phyloP scores from a whole-genome alignment of 306 rosid genomes.

The Ceratonia siliqua region DNA sequence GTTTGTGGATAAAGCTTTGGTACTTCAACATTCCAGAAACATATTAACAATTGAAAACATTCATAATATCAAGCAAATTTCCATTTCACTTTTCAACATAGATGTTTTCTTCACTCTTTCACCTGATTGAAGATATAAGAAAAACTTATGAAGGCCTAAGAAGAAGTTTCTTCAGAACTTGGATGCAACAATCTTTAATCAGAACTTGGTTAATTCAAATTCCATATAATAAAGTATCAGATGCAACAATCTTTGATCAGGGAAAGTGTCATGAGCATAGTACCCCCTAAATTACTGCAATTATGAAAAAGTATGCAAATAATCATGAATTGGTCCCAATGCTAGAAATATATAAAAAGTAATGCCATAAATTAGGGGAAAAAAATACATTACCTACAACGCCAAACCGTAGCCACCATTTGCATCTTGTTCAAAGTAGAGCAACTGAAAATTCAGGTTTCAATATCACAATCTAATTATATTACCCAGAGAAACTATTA shows the following conservation, averaged over 20 bases:
- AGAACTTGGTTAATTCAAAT: no score
- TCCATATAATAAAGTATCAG: neutral
- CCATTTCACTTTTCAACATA: no score
- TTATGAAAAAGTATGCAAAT: neutral
- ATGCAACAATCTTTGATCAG: neutral
- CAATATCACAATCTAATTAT: constrained; percentile 34
- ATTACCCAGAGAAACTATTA: neutral
- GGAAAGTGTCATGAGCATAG: neutral
- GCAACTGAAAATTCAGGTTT: constrained; percentile 68
- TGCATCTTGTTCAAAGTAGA: constrained; percentile 91
- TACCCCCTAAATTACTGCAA: neutral
- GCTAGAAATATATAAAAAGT: neutral
- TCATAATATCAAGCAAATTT: no score
- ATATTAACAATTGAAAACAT: no score
- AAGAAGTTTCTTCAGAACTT: no score
- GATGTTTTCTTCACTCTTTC: no score
- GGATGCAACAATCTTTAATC: no score
- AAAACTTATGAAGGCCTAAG: no score
- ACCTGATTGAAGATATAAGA: no score
- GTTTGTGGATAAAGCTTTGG: no score
- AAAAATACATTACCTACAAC: constrained; percentile 65
- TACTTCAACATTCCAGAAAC: no score
- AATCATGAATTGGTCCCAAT: neutral
- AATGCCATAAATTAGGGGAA: neutral
- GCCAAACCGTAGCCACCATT: constrained; percentile 86